These are phyloP conservation scores for Allium fistulosum DNA, from an alignment of 106 monocot species.

Conservation along the genomic window DNA sequence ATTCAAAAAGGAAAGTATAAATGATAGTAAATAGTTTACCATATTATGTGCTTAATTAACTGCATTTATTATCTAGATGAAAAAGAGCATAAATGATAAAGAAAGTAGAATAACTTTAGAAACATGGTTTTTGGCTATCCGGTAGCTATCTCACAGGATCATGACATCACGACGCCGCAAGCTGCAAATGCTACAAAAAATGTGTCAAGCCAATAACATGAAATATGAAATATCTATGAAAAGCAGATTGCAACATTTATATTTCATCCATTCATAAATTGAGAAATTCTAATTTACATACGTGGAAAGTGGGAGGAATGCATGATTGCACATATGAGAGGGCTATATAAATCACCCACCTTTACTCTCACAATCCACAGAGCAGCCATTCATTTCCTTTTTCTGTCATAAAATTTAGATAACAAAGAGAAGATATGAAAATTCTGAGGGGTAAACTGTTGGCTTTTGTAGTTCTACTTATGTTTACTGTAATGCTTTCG, in stretches of 20 bases:
- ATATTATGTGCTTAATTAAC: no score
- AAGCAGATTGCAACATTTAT: no score
- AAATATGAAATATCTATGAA: no score
- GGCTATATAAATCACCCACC: constrained; percentile 34
- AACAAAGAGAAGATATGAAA: constrained; percentile 14
- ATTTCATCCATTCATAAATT: no score
- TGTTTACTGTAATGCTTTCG: constrained; percentile 24
- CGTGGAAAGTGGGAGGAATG: constrained; percentile 1
- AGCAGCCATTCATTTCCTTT: not conserved
- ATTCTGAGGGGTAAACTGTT: constrained; percentile 31
- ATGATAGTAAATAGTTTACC: no score
- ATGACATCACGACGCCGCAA: no score
- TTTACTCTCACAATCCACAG: not conserved
- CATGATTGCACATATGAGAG: not conserved
- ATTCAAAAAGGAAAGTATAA: no score
- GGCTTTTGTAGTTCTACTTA: constrained; percentile 33
- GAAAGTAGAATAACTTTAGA: constrained; percentile 5
- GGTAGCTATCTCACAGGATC: not conserved
- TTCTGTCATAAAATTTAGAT: constrained; percentile 4
- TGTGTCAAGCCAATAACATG: no score
- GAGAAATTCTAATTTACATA: constrained; percentile 13
- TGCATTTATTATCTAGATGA: no score
- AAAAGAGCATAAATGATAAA: no score
- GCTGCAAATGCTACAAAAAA: no score
- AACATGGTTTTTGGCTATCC: not conserved